These are phyloP conservation scores for Chlorella ohadii DNA, from an alignment of 139 green algal species.

Conservation along the genomic window DNA sequence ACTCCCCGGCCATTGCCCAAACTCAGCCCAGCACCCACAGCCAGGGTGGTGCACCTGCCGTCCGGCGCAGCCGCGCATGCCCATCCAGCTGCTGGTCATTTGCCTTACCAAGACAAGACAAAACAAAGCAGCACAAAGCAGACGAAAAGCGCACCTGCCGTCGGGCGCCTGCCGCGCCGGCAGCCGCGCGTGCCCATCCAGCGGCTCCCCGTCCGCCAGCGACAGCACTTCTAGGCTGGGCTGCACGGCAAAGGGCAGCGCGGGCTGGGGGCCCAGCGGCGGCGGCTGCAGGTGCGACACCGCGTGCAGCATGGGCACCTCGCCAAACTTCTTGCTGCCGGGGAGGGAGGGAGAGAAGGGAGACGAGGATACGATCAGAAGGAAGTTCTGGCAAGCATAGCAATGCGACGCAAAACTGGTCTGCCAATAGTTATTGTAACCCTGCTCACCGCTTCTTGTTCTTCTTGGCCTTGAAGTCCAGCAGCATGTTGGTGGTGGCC, in stretches of 20 bases:
- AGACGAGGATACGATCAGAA: too few species aligned
- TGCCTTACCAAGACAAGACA: too few species aligned
- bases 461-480: constrained; percentile 52
- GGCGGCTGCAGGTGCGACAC: constrained; percentile 49
- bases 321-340: constrained; percentile 42
- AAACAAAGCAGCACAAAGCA: too few species aligned
- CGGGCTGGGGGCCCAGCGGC: constrained; percentile 39
- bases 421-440: too few species aligned
- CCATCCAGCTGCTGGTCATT: too few species aligned
- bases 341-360: not conserved
- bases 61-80: too few species aligned
- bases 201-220: not conserved
- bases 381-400: too few species aligned
- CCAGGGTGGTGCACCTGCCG: too few species aligned
- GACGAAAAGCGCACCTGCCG: constrained; percentile 9
- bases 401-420: too few species aligned
- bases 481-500: constrained; percentile 48
- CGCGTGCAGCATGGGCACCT: constrained; percentile 40
- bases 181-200: not conserved
- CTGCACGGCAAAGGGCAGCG: constrained; percentile 42
- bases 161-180: not conserved
- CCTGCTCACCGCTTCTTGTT: constrained; percentile 56
- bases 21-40: too few species aligned
- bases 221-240: constrained; percentile 32
- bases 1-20: too few species aligned